phyloP scores from a whole-genome alignment of 768 basidiomycete genomes.

The Lyophyllum atratum region DNA sequence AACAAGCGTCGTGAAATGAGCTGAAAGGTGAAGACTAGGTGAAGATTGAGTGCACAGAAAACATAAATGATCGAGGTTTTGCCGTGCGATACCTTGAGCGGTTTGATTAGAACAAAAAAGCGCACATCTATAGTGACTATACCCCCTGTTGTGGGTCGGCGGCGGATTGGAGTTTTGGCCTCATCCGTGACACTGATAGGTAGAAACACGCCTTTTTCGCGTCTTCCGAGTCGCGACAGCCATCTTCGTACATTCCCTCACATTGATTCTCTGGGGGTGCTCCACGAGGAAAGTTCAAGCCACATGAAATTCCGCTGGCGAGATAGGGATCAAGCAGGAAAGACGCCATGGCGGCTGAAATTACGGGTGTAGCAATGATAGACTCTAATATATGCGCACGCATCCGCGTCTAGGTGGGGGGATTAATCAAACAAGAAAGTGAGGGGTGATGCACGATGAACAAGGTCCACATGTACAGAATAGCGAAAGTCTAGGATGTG shows the following conservation, averaged over 20 bases:
- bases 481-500: neutral
- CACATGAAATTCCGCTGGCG: neutral
- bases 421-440: neutral
- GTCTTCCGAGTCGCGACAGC: neutral
- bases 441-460: conserved; percentile 1
- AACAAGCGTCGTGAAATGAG: neutral
- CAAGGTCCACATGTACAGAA: neutral
- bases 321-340: neutral
- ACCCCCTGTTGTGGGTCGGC: neutral
- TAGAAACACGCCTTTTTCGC: too few species aligned
- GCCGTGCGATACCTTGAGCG: neutral
- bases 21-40: neutral
- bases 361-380: neutral
- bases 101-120: neutral
- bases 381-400: neutral
- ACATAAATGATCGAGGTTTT: neutral
- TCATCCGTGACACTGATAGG: too few species aligned
- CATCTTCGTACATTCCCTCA: neutral
- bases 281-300: neutral
- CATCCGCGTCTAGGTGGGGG: neutral
- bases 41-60: neutral
- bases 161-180: neutral
- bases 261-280: neutral
- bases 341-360: neutral
- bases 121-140: too few species aligned